Evolutionary conservation across 169 alveolate genomes (phyloP), one percentile per base, ranked within the genome.

Genomic region (Plasmodium gallinaceum): DNA sequence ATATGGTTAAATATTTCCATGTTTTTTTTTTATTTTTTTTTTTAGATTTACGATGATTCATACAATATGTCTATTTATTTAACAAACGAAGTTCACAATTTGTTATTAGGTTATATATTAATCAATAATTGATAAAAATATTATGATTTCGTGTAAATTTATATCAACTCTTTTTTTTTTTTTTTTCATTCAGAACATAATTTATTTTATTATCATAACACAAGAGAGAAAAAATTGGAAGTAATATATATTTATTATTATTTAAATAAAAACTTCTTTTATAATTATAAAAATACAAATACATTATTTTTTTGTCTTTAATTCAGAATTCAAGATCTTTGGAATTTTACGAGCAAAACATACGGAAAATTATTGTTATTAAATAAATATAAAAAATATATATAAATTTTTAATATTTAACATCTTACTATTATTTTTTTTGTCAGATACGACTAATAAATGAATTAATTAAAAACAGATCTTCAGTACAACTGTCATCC

Each of bases 31-130:
- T 32, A 32, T 78, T 69, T 24, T 24, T 46, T 45, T 66, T 60
- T 61, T 37, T 60, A 86, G 92, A 86, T 86, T 37, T 86, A 86
- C 39, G 87, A 86, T 48, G 92, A 86, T 42, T 86, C 92, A 4
- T 86, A 70, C 26, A 74, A 71, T 22, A 86, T 86, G 92, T 69
- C 71, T 42, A 86, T 86, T 12, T 86, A 86, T 39, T 60, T 86
- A 54, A 86, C 88, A 74, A 86, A 86, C 45, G 92, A 86, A 86
- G 46, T 86, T 43, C 92, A 86, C 64, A 86, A 86, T 86, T 72
- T 71, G 18, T n/a, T 86, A 62, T 71, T 86, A 71, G 92, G 92
- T 86, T 46, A 70, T 46, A n/a, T 46, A 26, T 46, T 3, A 46
- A 5, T 45, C 12, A 26, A 6, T 24, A 7, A 61, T 12, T 6